Evolutionary conservation across 2,329 filamentous ascomycete genomes (phyloP).

Genomic region (Diaporthe eres): DNA sequence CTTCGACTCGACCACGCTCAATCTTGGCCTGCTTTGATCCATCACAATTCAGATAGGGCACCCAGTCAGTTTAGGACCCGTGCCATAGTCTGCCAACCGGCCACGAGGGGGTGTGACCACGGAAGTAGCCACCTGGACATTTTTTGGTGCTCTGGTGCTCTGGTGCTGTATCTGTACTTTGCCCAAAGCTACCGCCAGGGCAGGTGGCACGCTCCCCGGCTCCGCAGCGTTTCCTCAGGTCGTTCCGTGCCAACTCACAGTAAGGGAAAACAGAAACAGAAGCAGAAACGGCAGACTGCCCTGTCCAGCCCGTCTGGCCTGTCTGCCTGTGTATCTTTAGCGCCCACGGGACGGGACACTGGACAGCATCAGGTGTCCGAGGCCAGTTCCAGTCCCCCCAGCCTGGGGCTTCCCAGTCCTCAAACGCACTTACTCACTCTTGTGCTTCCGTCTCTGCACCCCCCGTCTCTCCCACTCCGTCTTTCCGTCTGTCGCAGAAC

Average conservation of each 20-base stretch:
- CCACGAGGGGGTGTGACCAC: slow-evolving; percentile 8
- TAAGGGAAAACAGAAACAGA: background rate
- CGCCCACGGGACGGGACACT: slow-evolving; percentile 11
- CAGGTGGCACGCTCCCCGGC: background rate
- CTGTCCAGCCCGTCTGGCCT: background rate
- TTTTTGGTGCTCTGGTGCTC: background rate
- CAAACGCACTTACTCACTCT: background rate
- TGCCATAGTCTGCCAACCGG: slow-evolving; percentile 25
- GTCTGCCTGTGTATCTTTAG: slow-evolving; percentile 1
- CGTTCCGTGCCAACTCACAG: slow-evolving; percentile 1
- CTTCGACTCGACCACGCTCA: slow-evolving; percentile 6
- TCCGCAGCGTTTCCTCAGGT: slow-evolving; percentile 2
- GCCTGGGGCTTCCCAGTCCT: background rate
- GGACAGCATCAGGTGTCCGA: slow-evolving; percentile 10
- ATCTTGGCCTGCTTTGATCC: slow-evolving; percentile 29
- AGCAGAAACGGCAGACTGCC: slow-evolving; percentile 20
- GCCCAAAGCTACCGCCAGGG: background rate
- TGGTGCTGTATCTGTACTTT: background rate
- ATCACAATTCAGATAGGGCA: slow-evolving; percentile 19
- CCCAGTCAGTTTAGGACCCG: slow-evolving; percentile 10
- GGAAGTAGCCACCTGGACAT: background rate
- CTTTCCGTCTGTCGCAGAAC: slow-evolving; percentile 8
- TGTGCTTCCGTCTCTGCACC: background rate
- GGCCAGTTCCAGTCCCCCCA: slow-evolving; percentile 8
- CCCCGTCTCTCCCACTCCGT: background rate